A percentile compares a stretch with the other conserved stretches of the same genome.
These are phyloP conservation scores for Cinnamomum chago DNA, from an alignment of 164 flowering plant species.

Conservation along the genomic window DNA sequence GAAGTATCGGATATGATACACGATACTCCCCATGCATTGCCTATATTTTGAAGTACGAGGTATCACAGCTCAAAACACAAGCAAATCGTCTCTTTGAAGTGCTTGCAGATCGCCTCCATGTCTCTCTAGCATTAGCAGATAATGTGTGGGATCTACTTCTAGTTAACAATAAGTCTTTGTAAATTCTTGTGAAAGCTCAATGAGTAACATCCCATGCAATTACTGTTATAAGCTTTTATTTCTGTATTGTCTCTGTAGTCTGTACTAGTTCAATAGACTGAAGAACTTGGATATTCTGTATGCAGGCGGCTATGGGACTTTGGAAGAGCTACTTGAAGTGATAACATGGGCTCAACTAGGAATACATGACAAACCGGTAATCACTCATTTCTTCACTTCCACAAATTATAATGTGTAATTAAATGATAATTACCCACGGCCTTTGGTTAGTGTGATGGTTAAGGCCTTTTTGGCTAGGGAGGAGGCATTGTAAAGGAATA, in stretches of 20 bases:
- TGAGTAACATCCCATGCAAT: background rate
- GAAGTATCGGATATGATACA: too few relatives aligned
- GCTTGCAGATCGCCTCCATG: background rate
- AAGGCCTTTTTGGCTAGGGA: too few relatives aligned
- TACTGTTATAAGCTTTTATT: background rate
- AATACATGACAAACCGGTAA: constrained; percentile 71
- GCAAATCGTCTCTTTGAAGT: background rate
- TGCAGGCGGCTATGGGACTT: constrained; percentile 72
- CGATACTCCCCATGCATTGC: too few relatives aligned
- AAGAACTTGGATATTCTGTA: background rate
- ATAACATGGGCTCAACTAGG: constrained; percentile 79
- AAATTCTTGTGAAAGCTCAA: background rate
- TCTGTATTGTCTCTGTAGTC: background rate
- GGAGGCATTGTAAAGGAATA: too few relatives aligned
- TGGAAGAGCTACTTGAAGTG: constrained; percentile 68
- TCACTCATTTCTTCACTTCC: background rate
- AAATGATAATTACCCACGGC: background rate
- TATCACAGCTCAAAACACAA: too few relatives aligned
- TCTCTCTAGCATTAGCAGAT: background rate
- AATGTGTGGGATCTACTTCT: background rate
- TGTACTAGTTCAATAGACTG: background rate
- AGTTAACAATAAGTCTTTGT: background rate
- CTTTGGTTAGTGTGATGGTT: too few relatives aligned
- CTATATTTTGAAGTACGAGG: too few relatives aligned
- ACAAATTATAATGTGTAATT: background rate